Percentiles rank a stretch among this genome's conserved stretches.
These are phyloP conservation scores for Gaultheria prostrata DNA, from an alignment of 148 eudicot species.

Conservation along the genomic window DNA sequence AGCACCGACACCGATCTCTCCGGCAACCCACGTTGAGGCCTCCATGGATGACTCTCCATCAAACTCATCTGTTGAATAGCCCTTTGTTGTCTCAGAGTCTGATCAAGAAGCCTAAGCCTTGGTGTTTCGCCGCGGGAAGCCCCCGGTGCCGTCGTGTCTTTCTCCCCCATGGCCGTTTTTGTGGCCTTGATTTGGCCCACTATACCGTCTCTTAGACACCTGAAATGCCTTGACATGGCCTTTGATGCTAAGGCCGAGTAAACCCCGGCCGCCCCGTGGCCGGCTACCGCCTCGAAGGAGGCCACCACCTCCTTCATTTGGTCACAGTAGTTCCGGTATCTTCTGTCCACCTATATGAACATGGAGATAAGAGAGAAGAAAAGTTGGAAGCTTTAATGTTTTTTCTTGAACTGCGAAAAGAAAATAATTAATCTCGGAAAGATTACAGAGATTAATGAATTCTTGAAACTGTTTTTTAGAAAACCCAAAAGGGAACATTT, in stretches of 20 bases:
- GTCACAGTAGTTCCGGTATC: constrained; percentile 80
- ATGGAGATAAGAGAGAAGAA: background rate
- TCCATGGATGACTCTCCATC: constrained; percentile 93
- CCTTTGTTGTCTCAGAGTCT: constrained; percentile 74
- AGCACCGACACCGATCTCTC: constrained; percentile 88
- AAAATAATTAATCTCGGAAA: no score
- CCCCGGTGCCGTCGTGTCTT: constrained; percentile 52
- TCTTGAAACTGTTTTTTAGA: no score
- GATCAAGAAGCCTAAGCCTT: constrained; percentile 79
- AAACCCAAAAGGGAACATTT: no score
- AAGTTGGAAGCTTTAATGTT: background rate
- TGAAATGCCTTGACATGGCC: constrained; percentile 96
- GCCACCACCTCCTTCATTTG: constrained; percentile 78
- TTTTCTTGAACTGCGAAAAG: no score
- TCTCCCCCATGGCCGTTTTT: constrained; percentile 77
- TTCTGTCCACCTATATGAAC: constrained; percentile 69
- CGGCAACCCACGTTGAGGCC: constrained; percentile 92
- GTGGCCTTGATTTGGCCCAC: constrained; percentile 67
- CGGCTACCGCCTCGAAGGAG: constrained; percentile 77
- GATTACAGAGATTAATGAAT: no score
- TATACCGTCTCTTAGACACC: constrained; percentile 74
- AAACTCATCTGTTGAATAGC: constrained; percentile 77
- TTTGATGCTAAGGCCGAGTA: constrained; percentile 79
- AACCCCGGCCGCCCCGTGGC: constrained; percentile 56
- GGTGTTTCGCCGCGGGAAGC: constrained; percentile 82